Conservation (phyloP, 139 green algal species). For the Chlamydomonas sphaeroides region DNA sequence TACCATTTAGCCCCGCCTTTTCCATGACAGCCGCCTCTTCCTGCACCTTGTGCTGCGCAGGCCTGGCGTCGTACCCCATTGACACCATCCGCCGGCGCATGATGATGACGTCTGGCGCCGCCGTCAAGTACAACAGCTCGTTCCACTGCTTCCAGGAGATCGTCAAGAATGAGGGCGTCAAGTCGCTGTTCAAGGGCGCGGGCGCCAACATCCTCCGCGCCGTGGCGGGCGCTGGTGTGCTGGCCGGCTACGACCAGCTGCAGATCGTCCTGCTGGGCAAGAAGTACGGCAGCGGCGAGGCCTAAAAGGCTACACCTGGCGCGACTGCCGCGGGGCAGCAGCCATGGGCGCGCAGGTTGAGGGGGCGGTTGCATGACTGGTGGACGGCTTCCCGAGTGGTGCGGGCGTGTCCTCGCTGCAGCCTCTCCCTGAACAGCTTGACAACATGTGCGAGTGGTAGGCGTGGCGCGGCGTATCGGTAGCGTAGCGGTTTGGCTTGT, state of each 20-base stretch:
- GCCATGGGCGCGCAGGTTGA: no score
- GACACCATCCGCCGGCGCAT: conserved; percentile 98
- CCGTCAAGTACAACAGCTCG: conserved; percentile 91
- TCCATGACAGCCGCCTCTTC: no score
- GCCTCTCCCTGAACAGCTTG: no score
- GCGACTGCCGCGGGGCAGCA: no score
- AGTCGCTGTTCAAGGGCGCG: conserved; percentile 97
- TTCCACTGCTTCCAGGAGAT: conserved; percentile 96
- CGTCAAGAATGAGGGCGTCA: conserved; percentile 87
- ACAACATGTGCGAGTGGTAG: no score
- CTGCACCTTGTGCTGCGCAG: no score
- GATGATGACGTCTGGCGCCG: conserved; percentile 98
- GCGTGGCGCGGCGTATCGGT: no score
- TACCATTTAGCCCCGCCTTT: no score
- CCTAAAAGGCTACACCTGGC: not conserved
- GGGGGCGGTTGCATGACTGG: no score
- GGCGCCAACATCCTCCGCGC: conserved; percentile 82
- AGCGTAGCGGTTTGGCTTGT: no score
- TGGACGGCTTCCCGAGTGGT: no score
- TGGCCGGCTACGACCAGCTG: conserved; percentile 68
- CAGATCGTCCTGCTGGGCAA: conserved; percentile 61
- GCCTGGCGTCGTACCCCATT: conserved; percentile 97
- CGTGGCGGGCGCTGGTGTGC: conserved; percentile 68
- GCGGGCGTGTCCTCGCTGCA: no score
- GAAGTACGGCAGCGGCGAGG: conserved; percentile 57